phyloP scores from a whole-genome alignment of 441 rosid genomes.

The Gossypium schwendimanii region DNA sequence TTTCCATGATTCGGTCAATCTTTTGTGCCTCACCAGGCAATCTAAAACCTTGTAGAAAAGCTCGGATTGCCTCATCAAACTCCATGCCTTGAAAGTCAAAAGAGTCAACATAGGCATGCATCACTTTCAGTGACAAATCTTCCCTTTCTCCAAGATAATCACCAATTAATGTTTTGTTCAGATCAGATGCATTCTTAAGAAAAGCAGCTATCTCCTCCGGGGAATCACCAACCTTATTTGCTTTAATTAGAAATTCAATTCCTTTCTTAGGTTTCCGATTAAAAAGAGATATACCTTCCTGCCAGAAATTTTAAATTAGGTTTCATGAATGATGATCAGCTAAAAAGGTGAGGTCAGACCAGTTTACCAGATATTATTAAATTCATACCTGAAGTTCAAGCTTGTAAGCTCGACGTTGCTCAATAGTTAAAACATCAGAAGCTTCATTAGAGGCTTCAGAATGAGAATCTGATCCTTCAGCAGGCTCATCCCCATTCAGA shows the following conservation, averaged over 20 bases:
- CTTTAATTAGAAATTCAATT: conserved; percentile 90
- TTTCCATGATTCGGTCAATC: conserved; percentile 97
- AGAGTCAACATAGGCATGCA: conserved; percentile 97
- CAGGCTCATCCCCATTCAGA: conserved; percentile 71
- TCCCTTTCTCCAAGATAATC: conserved; percentile 99
- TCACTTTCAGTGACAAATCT: conserved; percentile 79
- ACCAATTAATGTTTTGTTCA: conserved; percentile 86
- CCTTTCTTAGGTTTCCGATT: conserved; percentile 94
- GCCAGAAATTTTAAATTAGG: conserved; percentile 53
- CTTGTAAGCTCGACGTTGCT: conserved; percentile 98
- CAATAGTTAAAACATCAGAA: conserved; percentile 79
- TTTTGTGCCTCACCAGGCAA: conserved; percentile 99
- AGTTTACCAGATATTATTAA: neutral
- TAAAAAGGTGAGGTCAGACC: conserved; percentile 11
- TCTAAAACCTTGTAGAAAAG: conserved; percentile 83
- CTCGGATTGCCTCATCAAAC: conserved; percentile 95
- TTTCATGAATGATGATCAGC: conserved; percentile 18
- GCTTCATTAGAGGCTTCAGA: conserved; percentile 80
- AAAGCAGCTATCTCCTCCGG: conserved; percentile 94
- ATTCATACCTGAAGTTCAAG: conserved; percentile 89
- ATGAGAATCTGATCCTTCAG: conserved; percentile 73
- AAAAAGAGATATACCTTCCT: conserved; percentile 99
- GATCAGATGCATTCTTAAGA: conserved; percentile 75
- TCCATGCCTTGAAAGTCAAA: conserved; percentile 86
- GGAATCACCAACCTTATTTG: conserved; percentile 87